Base-by-base conservation (phyloP, 2,329 filamentous ascomycete species). In the Pestalotiopsis sp. region DNA sequence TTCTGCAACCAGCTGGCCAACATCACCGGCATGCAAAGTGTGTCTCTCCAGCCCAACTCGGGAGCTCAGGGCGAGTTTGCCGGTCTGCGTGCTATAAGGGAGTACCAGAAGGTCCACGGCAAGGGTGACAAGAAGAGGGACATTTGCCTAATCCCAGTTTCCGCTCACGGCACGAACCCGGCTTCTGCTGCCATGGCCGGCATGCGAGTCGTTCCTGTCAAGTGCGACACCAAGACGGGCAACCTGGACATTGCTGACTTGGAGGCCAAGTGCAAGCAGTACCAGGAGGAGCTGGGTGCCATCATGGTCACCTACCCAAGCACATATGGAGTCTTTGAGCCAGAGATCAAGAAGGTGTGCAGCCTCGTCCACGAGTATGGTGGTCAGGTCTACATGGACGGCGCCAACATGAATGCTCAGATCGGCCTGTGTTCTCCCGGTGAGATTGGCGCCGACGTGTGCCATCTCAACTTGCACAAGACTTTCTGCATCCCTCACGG, bases 401-500 rank as follows among this genome's bases (percentile, higher is more conserved):
- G 95, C 62, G 95, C 95, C 73, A 98, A 98, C 84, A 96, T 98
- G 94, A 98, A 98, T 78, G 95, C 95, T 20, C 95, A 98, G 81
- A 98, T 98, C 72, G 95, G 95, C 13, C 88, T 98, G 12, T 97
- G 94, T 84, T 97, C 94, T 0, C 95, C 95, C 1, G 95, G 95
- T 52, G 94, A 97, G 80, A 97, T 98, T 73, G 95, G 95, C 23
- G 95, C 95, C 38, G 95, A 98, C 79, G 95, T 98, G 52, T 98
- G 95, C 87, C 95, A 98, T 84, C 86, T 98, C 70, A 98, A 98
- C 82, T 87, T 98, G 57, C 95, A 98, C 89, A 98, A 98, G 88
- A 98, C 95, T 3, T 98, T 98, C 86, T 98, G 95, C 80, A 98
- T 98, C 76, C 95, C 95, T 61, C 95, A 98, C 81, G 95, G 95